Percentiles rank a stretch among this genome's conserved stretches.
phyloP scores from a whole-genome alignment of 2,329 filamentous ascomycete species.

The Aspergillus ibericus region DNA sequence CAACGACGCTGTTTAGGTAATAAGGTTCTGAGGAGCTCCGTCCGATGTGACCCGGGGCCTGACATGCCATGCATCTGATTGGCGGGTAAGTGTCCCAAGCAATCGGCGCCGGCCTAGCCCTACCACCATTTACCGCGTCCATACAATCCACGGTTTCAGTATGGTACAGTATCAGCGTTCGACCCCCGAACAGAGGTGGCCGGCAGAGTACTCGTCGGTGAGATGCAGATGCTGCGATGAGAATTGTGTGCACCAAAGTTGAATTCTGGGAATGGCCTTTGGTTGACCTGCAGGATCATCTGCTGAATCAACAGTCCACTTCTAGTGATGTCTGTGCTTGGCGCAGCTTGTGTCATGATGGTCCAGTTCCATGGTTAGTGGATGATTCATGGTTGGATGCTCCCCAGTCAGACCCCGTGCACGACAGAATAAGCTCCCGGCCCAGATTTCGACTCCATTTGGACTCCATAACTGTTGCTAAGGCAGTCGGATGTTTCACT shows the following conservation, averaged over 20 bases:
- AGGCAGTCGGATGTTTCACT: background rate
- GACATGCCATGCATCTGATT: slow-evolving; percentile 8
- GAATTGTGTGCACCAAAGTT: background rate
- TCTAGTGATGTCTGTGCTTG: background rate
- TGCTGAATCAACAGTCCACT: background rate
- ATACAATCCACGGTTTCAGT: background rate
- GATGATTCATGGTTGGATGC: slow-evolving; percentile 1
- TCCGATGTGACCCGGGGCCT: slow-evolving; percentile 6
- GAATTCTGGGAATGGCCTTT: background rate
- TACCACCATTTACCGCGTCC: background rate
- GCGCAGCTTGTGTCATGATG: slow-evolving; percentile 1
- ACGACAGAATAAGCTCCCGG: slow-evolving; percentile 9
- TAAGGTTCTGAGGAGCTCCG: slow-evolving; percentile 15
- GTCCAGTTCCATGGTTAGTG: background rate
- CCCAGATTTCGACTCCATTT: slow-evolving; percentile 3
- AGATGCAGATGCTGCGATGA: background rate
- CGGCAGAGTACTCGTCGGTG: background rate
- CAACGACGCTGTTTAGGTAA: slow-evolving; percentile 12
- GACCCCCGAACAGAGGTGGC: background rate
- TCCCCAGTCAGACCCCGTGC: slow-evolving; percentile 1
- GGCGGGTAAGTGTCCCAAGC: slow-evolving; percentile 8
- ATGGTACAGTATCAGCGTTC: slow-evolving; percentile 3
- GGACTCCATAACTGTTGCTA: background rate
- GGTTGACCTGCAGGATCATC: background rate
- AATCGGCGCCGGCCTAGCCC: slow-evolving; percentile 7